These are phyloP conservation scores for Paecilomyces dactylethromorphus DNA, from an alignment of 2,329 filamentous ascomycete genomes.

Conservation along the genomic window DNA sequence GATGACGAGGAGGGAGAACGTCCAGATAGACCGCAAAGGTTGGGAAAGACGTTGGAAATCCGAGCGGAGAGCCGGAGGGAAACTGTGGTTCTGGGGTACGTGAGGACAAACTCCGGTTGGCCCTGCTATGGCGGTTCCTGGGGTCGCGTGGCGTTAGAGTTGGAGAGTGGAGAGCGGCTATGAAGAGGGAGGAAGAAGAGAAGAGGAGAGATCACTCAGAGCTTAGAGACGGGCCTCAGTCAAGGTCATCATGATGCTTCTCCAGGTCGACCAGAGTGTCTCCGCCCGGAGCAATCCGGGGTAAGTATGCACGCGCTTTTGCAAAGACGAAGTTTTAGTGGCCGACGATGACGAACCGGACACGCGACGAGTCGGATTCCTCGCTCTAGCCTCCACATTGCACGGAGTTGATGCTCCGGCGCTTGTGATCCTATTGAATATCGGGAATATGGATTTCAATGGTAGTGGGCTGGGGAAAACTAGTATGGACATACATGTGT, in stretches of 20 bases:
- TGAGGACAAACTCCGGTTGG: neutral
- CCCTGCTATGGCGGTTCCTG: neutral
- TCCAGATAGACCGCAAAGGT: neutral
- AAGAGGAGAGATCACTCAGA: neutral
- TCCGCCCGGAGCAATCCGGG: neutral
- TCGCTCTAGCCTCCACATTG: neutral
- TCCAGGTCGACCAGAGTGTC: neutral
- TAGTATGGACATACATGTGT: neutral
- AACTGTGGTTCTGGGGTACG: neutral
- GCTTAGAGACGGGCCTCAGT: neutral
- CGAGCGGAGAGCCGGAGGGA: neutral
- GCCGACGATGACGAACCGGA: neutral
- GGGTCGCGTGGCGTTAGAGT: neutral
- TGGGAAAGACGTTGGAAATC: neutral
- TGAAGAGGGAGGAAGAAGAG: neutral
- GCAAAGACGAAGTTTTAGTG: neutral
- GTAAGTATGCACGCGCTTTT: neutral
- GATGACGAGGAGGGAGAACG: neutral
- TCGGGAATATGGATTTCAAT: neutral
- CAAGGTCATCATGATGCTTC: neutral
- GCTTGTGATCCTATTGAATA: neutral
- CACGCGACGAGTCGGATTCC: neutral
- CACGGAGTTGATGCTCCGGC: neutral
- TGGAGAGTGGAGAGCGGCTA: constrained; percentile 6
- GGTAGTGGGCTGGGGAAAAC: neutral